Evolutionary conservation across 768 basidiomycete genomes (phyloP), one percentile per base, ranked within the genome.

Genomic region (Lentinula boryana): DNA sequence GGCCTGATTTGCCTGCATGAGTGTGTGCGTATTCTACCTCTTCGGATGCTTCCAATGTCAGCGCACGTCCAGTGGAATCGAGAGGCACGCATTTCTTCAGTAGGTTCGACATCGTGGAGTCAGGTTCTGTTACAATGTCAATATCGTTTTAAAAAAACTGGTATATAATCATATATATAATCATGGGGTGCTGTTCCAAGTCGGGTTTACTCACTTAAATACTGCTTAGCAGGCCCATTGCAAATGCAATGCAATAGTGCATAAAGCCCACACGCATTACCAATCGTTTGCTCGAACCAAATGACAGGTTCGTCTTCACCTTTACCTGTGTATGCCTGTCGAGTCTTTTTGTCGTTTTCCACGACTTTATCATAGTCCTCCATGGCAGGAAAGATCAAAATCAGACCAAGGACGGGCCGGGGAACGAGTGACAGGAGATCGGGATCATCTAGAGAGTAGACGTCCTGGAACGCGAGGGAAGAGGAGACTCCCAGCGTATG

Each of bases 261-360:
- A 59, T 75, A 75, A 5, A 76, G 64, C 2, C 75, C 75, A 58
- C 75, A 76, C 1, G 75, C 75, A 56, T 76, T 75, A 18, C 68
- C 62, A 46, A 76, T 76, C 21, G 74, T 75, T 60, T 76, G 75
- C 49, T 71, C 60, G 63, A 70, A 74, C 74, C 74, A 76, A 18
- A 74, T 61, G n/a, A 71, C 72, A 10, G 68, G 68, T 59, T 75
- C 75, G 8, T 59, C 63, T 36, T 68, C 67, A 21, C 74, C 75
- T 33, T 61, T 62, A 16, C 72, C 73, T 18, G 63, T 63, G 57
- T 75, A 75, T 8, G 62, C 60, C 56, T 66, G 67, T 1, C 61
- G 50, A 16, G 66, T 66, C 40, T 73, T 69, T 40, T 68, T 66
- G 16, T 67, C 66, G 8, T 60, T 63, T 15, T 57, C 31, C 55